phyloP scores from a whole-genome alignment of 768 basidiomycete genomes.

The Phlegmacium glaucopus region DNA sequence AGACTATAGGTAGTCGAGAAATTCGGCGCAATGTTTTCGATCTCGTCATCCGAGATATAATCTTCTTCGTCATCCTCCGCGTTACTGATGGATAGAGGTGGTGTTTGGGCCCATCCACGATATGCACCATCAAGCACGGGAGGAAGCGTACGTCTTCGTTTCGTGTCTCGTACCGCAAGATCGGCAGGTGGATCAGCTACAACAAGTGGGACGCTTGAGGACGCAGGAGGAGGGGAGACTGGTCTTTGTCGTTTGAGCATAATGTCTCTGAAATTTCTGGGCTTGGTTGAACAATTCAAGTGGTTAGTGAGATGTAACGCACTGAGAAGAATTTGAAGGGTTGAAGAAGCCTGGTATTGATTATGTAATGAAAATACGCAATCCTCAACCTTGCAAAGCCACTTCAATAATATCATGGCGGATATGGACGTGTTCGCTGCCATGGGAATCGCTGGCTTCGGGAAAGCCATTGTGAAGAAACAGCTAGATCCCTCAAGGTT shows the following conservation, averaged over 20 bases:
- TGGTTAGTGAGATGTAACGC: too few species aligned
- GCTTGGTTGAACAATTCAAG: background rate
- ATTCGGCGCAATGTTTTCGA: constrained; percentile 14
- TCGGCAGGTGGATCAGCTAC: constrained; percentile 21
- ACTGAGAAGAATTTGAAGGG: too few species aligned
- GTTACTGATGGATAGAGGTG: constrained; percentile 21
- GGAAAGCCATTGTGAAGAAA: constrained; percentile 65
- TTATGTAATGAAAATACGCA: too few species aligned
- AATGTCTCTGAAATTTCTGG: background rate
- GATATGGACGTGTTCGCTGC: constrained; percentile 72
- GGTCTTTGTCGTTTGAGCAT: constrained; percentile 56
- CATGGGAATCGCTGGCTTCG: constrained; percentile 85
- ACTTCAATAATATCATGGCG: too few species aligned
- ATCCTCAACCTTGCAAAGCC: too few species aligned
- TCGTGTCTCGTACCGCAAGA: constrained; percentile 32
- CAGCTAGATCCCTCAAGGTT: constrained; percentile 74
- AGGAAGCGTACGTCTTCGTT: constrained; percentile 52
- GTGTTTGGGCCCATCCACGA: constrained; percentile 40
- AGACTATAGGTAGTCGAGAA: constrained; percentile 1
- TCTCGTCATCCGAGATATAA: constrained; percentile 17
- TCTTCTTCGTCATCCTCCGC: constrained; percentile 30
- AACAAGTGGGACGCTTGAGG: constrained; percentile 21
- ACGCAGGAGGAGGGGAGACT: constrained; percentile 34
- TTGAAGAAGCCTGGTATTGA: too few species aligned
- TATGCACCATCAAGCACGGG: constrained; percentile 51